Evolutionary conservation across 78 protist genomes (phyloP).

Genomic region (Dictyostelium firmibasis): DNA sequence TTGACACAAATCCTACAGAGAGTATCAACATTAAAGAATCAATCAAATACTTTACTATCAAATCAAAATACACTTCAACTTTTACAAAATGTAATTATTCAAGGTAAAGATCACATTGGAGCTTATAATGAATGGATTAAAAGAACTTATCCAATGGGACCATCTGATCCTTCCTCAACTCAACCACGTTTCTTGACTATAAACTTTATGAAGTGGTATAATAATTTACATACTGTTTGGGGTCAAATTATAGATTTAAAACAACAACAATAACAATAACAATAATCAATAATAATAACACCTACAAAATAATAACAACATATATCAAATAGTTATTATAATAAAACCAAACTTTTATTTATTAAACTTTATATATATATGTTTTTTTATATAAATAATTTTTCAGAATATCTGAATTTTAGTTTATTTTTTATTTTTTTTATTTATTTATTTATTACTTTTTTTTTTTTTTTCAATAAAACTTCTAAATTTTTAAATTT

Average conservation of each 20-base stretch:
- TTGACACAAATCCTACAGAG: not conserved
- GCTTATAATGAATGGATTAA: slow-evolving; percentile 50
- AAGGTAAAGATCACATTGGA: slow-evolving; percentile 72
- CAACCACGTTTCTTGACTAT: slow-evolving; percentile 25
- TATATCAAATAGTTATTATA: not conserved
- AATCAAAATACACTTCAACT: not conserved
- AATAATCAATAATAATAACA: not conserved
- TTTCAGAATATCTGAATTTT: not conserved
- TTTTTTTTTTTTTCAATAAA: no score
- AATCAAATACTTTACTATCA: not conserved
- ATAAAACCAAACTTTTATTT: not conserved
- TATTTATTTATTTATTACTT: not conserved
- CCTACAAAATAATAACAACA: not conserved
- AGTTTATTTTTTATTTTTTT: not conserved
- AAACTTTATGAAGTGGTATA: slow-evolving; percentile 76
- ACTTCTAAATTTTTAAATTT: not conserved
- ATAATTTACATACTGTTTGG: slow-evolving; percentile 33
- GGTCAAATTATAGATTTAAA: slow-evolving; percentile 26
- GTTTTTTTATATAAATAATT: not conserved
- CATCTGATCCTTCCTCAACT: slow-evolving; percentile 16
- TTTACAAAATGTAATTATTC: slow-evolving; percentile 31
- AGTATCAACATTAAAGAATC: not conserved
- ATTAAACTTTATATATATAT: not conserved
- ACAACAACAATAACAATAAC: not conserved
- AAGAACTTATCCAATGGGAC: not conserved